Evolutionary conservation across 164 flowering plant genomes (phyloP).

Genomic region (Santalum album): DNA sequence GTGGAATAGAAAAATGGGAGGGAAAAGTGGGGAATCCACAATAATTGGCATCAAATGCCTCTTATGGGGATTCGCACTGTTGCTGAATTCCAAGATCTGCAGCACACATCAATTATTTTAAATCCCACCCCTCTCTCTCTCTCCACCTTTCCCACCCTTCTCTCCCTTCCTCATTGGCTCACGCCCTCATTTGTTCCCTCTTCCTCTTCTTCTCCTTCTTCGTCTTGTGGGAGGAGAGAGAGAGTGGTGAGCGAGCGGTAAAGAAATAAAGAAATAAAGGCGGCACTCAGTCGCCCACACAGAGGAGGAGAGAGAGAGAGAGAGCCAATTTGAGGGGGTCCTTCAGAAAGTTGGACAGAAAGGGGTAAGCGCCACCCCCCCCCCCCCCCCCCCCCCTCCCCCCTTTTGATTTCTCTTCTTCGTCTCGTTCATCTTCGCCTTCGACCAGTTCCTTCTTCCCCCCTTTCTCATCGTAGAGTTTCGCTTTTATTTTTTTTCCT

Average conservation of each 20-base stretch:
- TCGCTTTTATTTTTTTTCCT: too few species aligned
- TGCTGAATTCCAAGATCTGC: conserved; percentile 55
- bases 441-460: not conserved
- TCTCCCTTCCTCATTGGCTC: conserved; percentile 4
- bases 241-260: not conserved
- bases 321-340: conserved; percentile 19
- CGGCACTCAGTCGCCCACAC: too few species aligned
- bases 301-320: not conserved
- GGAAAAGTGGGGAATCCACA: conserved; percentile 31
- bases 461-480: not conserved
- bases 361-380: conserved; percentile 9
- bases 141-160: not conserved
- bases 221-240: not conserved
- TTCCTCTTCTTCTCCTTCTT: too few species aligned
- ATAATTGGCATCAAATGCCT: conserved; percentile 69
- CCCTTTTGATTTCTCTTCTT: conserved; percentile 1
- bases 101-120: conserved; percentile 6
- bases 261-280: not conserved
- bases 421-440: conserved; percentile 1
- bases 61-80: conserved; percentile 64
- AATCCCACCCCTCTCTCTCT: conserved; percentile 2
- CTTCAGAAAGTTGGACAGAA: conserved; percentile 21
- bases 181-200: too few species aligned
- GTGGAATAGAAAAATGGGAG: not conserved
- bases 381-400: not conserved